These are phyloP conservation scores for Gymnopilus dilepis DNA, from an alignment of 768 basidiomycete genomes.

Conservation along the genomic window DNA sequence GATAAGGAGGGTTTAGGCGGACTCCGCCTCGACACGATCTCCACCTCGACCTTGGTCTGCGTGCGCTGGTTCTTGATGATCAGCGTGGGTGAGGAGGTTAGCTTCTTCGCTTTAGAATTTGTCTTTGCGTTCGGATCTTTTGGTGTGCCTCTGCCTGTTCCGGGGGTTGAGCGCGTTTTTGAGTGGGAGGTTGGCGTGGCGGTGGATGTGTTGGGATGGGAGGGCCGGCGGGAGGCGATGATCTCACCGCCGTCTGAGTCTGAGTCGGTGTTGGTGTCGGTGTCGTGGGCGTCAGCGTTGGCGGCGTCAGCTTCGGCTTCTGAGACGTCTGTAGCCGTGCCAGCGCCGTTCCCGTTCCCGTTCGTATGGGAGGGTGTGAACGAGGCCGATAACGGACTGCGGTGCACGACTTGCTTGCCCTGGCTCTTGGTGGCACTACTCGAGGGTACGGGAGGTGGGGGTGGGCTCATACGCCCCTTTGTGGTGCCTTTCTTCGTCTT, in stretches of 20 bases:
- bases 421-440: too few relatives aligned
- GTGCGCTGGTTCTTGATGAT: conserved; percentile 6
- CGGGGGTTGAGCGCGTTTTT: too few relatives aligned
- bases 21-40: conserved; percentile 20
- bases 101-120: neutral
- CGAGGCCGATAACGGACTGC: conserved; percentile 30
- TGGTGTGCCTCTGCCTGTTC: neutral
- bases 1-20: conserved; percentile 6
- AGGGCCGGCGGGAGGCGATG: too few relatives aligned
- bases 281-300: too few relatives aligned
- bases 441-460: neutral
- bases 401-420: conserved; percentile 5
- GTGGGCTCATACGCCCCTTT: neutral
- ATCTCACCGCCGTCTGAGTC: too few relatives aligned
- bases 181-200: too few relatives aligned
- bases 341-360: too few relatives aligned
- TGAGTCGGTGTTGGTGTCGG: too few relatives aligned
- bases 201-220: too few relatives aligned
- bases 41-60: conserved; percentile 22
- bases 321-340: too few relatives aligned
- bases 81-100: conserved; percentile 1
- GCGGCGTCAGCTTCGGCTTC: too few relatives aligned
- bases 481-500: conserved; percentile 19
- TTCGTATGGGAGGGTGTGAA: conserved; percentile 5
- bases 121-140: neutral